phyloP scores from a whole-genome alignment of 345 rosid species.

The Eutrema yunnanense region DNA sequence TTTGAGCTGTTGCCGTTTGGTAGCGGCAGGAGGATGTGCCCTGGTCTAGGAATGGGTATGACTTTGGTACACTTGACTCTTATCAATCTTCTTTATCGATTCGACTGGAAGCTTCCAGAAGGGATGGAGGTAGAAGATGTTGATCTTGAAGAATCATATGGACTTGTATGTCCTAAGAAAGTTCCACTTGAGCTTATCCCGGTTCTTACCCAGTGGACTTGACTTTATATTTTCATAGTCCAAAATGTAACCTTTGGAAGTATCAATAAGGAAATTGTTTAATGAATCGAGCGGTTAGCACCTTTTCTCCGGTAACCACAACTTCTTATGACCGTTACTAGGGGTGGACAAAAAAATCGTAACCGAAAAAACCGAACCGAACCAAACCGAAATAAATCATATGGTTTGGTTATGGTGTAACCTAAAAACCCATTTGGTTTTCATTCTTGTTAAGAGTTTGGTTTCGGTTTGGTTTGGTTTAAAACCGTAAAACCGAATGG shows the following conservation, averaged over 20 bases:
- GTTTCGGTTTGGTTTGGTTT: too few relatives aligned
- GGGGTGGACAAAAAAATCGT: too few relatives aligned
- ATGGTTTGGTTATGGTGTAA: too few relatives aligned
- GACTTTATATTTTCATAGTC: neutral
- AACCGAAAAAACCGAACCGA: too few relatives aligned
- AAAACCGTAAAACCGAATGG: too few relatives aligned
- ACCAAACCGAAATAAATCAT: too few relatives aligned
- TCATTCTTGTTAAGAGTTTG: too few relatives aligned
- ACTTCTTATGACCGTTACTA: neutral
- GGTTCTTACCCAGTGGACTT: constrained; percentile 13
- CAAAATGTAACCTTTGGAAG: neutral
- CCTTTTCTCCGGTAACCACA: neutral
- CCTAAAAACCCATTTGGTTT: too few relatives aligned
- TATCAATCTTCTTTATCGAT: constrained; percentile 40
- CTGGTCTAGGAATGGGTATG: constrained; percentile 37
- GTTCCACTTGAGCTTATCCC: constrained; percentile 39
- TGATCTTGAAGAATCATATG: constrained; percentile 45
- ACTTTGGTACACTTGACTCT: constrained; percentile 38
- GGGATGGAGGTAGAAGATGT: constrained; percentile 39
- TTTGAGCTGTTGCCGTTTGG: constrained; percentile 57
- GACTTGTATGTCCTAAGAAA: constrained; percentile 43
- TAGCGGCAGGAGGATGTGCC: constrained; percentile 56
- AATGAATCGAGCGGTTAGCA: neutral
- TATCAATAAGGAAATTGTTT: neutral
- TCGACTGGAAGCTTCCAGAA: constrained; percentile 46